These are phyloP conservation scores for Mycena rebaudengoi DNA, from an alignment of 768 basidiomycete species.

Conservation along the genomic window DNA sequence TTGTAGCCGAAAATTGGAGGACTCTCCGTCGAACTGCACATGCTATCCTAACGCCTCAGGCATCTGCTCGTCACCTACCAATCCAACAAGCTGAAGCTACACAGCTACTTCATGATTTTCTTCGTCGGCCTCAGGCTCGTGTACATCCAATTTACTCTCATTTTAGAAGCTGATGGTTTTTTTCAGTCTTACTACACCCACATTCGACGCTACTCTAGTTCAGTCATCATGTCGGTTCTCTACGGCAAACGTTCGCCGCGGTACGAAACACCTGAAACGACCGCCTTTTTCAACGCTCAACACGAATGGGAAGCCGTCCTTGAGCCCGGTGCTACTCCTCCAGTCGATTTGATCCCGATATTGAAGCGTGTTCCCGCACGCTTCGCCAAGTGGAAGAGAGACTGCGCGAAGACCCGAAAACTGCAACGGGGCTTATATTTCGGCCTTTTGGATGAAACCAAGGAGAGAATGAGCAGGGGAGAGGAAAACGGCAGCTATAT, in stretches of 20 bases:
- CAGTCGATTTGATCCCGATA: conserved; percentile 42
- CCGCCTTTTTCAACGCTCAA: conserved; percentile 34
- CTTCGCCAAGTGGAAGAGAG: conserved; percentile 43
- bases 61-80: conserved; percentile 17
- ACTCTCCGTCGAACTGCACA: conserved; percentile 27
- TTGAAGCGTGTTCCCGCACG: conserved; percentile 37
- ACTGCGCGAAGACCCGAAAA: conserved; percentile 28
- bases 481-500: conserved; percentile 38
- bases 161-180: not conserved
- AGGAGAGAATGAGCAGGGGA: conserved; percentile 33
- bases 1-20: conserved; percentile 30
- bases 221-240: too few relatives aligned
- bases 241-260: too few relatives aligned
- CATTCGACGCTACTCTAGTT: too few relatives aligned
- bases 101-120: conserved; percentile 24
- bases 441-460: too few relatives aligned
- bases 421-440: conserved; percentile 35
- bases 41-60: conserved; percentile 14
- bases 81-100: conserved; percentile 32
- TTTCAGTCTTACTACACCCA: too few relatives aligned
- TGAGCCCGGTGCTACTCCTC: conserved; percentile 42
- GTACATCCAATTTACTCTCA: conserved; percentile 24
- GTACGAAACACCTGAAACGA: too few relatives aligned
- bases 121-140: conserved; percentile 15
- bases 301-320: conserved; percentile 34